A percentile compares a stretch with the other conserved stretches of the same genome.
phyloP scores from a whole-genome alignment of 805 yeast species.

The Metschnikowia vanudenii region DNA sequence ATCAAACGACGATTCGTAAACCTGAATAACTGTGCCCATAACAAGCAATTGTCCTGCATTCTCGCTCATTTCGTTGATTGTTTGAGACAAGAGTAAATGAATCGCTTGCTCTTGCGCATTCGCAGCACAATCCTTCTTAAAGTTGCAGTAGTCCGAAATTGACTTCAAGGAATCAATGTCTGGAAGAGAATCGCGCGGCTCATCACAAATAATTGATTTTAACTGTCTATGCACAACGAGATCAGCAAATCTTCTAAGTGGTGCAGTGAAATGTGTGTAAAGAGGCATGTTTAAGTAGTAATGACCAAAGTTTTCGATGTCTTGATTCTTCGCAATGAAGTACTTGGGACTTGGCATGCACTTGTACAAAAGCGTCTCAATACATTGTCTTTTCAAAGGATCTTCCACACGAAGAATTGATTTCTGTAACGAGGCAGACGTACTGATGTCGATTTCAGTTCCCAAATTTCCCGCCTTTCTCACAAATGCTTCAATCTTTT shows the following conservation, averaged over 20 bases:
- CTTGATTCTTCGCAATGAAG: constrained; percentile 83
- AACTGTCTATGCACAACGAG: constrained; percentile 90
- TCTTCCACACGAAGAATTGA: constrained; percentile 67
- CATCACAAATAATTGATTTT: constrained; percentile 55
- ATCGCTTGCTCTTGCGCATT: constrained; percentile 94
- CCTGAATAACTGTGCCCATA: constrained; percentile 86
- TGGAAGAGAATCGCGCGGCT: constrained; percentile 30
- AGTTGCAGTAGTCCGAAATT: constrained; percentile 88
- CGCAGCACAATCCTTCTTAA: constrained; percentile 91
- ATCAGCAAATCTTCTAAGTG: constrained; percentile 89
- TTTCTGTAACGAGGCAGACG: constrained; percentile 66
- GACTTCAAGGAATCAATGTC: constrained; percentile 73
- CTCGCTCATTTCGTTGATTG: constrained; percentile 69
- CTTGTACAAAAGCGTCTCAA: constrained; percentile 78
- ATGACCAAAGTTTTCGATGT: constrained; percentile 73
- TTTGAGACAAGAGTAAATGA: constrained; percentile 80
- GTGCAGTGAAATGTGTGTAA: constrained; percentile 92
- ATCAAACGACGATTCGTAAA: constrained; percentile 94
- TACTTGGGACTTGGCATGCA: constrained; percentile 85
- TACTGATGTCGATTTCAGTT: constrained; percentile 67
- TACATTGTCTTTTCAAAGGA: constrained; percentile 60
- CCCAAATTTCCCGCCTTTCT: constrained; percentile 67
- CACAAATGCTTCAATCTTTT: constrained; percentile 76
- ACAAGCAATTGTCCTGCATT: constrained; percentile 79
- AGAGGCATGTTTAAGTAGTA: constrained; percentile 79